phyloP scores from a whole-genome alignment of 192 early-diverging fungal species.

The Coemansia sp. region DNA sequence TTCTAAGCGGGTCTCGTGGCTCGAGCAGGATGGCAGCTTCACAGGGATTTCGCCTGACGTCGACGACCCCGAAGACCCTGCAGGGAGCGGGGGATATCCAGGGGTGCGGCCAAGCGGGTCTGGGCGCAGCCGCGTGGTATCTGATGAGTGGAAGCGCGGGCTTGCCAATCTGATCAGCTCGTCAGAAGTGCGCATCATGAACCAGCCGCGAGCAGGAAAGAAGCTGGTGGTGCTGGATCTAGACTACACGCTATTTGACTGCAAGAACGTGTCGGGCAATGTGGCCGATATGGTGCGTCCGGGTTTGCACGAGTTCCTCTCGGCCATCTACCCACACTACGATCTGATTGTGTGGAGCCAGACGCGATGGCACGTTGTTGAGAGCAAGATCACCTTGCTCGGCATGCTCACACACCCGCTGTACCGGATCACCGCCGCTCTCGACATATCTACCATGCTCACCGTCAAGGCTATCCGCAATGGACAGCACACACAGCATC shows the following conservation, averaged over 20 bases:
- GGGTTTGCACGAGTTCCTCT: constrained; percentile 60
- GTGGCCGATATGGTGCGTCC: constrained; percentile 61
- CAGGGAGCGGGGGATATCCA: background rate
- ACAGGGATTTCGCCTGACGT: constrained; percentile 10
- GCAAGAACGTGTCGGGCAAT: constrained; percentile 58
- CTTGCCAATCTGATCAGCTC: constrained; percentile 4
- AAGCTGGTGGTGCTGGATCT: constrained; percentile 71
- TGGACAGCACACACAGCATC: constrained; percentile 55
- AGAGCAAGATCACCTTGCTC: constrained; percentile 71
- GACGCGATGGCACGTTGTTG: constrained; percentile 65
- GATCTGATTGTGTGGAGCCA: constrained; percentile 79
- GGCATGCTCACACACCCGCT: constrained; percentile 60
- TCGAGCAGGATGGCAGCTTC: constrained; percentile 1
- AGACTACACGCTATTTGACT: constrained; percentile 75
- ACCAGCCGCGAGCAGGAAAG: constrained; percentile 49
- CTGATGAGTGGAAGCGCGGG: constrained; percentile 4
- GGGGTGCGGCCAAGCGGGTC: no score
- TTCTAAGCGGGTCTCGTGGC: background rate
- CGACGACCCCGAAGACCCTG: background rate
- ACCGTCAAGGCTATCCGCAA: constrained; percentile 54
- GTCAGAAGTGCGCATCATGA: constrained; percentile 24
- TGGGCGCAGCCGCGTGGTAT: constrained; percentile 14
- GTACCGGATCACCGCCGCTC: constrained; percentile 65
- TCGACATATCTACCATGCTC: constrained; percentile 71
- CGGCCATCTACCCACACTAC: constrained; percentile 63